A percentile compares a stretch with the other conserved stretches of the same genome.
Evolutionary conservation across 1,284 basidiomycete genomes (phyloP).

Genomic region (Moniliella sp.): DNA sequence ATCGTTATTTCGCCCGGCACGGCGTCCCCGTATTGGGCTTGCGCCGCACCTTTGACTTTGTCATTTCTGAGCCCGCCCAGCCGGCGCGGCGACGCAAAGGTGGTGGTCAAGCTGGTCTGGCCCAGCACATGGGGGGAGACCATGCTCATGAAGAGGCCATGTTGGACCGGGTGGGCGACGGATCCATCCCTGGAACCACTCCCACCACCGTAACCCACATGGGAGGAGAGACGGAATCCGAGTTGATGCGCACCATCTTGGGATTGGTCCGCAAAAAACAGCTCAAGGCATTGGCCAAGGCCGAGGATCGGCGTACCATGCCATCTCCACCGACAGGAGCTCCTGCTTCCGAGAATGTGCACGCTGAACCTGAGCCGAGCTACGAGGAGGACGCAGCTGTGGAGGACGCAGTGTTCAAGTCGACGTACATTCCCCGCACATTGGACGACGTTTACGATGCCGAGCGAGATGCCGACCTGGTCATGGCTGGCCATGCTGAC

Average conservation of each 20-base stretch:
- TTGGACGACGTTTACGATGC: constrained; percentile 29
- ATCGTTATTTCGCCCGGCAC: constrained; percentile 61
- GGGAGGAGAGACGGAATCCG: too few relatives aligned
- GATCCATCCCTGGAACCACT: too few relatives aligned
- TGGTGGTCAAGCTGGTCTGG: background rate
- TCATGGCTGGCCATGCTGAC: constrained; percentile 4
- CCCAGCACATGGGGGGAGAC: background rate
- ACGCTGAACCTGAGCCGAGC: background rate
- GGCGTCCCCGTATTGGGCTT: constrained; percentile 61
- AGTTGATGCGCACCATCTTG: too few relatives aligned
- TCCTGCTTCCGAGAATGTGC: background rate
- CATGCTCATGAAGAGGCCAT: background rate
- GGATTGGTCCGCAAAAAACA: too few relatives aligned
- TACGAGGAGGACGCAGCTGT: too few relatives aligned
- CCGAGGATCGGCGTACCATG: too few relatives aligned
- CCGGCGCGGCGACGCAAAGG: too few relatives aligned
- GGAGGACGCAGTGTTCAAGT: constrained; percentile 24
- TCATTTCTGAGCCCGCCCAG: too few relatives aligned
- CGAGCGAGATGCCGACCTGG: constrained; percentile 17
- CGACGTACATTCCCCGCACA: constrained; percentile 24
- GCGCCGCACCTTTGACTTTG: constrained; percentile 53
- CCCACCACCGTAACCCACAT: too few relatives aligned
- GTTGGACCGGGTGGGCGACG: too few relatives aligned
- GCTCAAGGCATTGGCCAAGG: too few relatives aligned
- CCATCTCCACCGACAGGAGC: background rate